Base-by-base conservation (phyloP, 2,329 filamentous ascomycete genomes). In the Nigrograna mackinnonii region DNA sequence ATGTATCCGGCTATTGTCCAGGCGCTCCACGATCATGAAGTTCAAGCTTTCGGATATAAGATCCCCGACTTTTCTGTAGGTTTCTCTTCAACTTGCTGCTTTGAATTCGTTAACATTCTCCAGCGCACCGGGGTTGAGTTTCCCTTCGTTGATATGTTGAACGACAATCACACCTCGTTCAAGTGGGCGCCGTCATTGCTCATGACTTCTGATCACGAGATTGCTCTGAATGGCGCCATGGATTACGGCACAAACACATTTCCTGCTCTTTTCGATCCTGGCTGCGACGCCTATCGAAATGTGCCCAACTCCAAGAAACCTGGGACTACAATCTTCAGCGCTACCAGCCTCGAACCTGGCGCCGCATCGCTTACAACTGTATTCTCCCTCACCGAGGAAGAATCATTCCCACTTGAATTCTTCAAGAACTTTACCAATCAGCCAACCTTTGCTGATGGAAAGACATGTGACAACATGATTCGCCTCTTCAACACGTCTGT, bases 341-440 rank as follows among this genome's bases (percentile, higher is more conserved):
- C 56, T 12, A 45, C 35, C 7, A 55, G 52, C 42, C 20, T 45
- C 3, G 39, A 47, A 2, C 17, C 44, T 6, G 43, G 56, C n/a
- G 59, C 54, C 2, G 58, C 50, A 12, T 55, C 41, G 2, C 22
- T 63, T 1, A 44, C 37, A 11, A 58, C 57, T 1, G 14, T 48
- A 1, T 61, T 63, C 30, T 52, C 51, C 0, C 22, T 39, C 0
- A 48, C 46, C 0, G 20, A 34, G 1, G 43, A 52, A 2, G 44
- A 46, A 21, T 58, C 66, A 0, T 76, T 70, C 43, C 67, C 72
- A 0, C 47, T 78, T 4, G 52, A 55, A 1, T 74, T 79, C 42
- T 74, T 75, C 58, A 56, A 58, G 17, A 80, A 79, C 54, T 64
- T 79, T 34, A 80, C 78, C 3, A 82, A 82, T 53, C 79, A 82